phyloP scores from a whole-genome alignment of 768 basidiomycete species.

The Calvatia gigantea region DNA sequence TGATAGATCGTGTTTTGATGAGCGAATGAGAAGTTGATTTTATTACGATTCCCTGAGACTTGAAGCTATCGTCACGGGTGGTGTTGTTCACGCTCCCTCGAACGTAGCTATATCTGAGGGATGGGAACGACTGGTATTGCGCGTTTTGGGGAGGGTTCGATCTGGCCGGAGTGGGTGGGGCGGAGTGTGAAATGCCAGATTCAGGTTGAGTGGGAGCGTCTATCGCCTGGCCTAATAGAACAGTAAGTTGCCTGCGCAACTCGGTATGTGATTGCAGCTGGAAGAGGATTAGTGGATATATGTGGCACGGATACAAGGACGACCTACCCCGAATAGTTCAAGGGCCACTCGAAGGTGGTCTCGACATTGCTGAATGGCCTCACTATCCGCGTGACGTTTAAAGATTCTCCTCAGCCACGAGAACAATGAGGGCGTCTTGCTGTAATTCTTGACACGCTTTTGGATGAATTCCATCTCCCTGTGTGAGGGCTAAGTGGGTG shows the following conservation, averaged over 20 bases:
- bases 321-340: neutral
- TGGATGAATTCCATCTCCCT: neutral
- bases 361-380: neutral
- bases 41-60: neutral
- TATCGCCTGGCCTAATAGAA: too few species aligned
- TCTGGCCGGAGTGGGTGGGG: neutral
- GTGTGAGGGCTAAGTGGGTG: neutral
- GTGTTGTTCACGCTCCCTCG: neutral
- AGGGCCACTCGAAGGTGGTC: neutral
- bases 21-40: neutral
- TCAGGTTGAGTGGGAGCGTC: too few species aligned
- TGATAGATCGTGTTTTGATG: too few species aligned
- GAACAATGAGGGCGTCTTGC: neutral
- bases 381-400: neutral
- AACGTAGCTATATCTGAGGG: neutral
- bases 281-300: neutral
- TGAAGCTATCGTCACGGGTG: neutral
- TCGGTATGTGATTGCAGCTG: slow-evolving; percentile 8
- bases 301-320: neutral
- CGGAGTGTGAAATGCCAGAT: too few species aligned
- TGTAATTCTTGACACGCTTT: neutral
- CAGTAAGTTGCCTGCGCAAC: slow-evolving; percentile 1
- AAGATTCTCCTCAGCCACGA: neutral
- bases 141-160: neutral
- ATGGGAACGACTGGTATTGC: neutral